Evolutionary conservation across 164 flowering plant genomes (phyloP), one percentile per base, ranked within the genome.

Genomic region (Tetracentron sinense): DNA sequence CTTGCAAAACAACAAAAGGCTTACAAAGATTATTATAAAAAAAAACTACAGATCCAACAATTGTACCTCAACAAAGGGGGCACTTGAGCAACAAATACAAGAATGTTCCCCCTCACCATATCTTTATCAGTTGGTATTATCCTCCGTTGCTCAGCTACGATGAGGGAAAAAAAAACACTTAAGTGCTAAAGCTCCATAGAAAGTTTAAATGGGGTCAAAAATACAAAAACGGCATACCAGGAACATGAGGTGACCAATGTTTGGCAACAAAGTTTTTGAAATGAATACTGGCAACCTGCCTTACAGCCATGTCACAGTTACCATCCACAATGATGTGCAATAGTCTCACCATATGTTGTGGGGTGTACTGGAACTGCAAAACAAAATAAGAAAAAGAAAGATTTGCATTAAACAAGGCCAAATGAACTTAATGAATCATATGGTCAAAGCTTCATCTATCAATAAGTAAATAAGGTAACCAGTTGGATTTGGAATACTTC

Each of bases 231-330:
- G 23, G 22, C 66, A 53, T 77, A 92, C 99, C 90, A 38, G 93
- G 90, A 51, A 86, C 99, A 63, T 64, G 80, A 15, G 97, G 96
- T 0, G 84, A 75, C 99, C 99, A 95, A 54, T 95, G 79, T 74
- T 90, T 95, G 0, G 84, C 98, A 61, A 95, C 81, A 51, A 92
- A 90, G 63, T 95, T 95, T 73, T 92, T 95, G 72, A 95, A 92
- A 67, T 90, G 96, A 68, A 95, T 95, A 68, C 97, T 92, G 7
- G 97, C 99, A 46, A 85, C 89, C 74, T 95, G 99, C 33, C 97
- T 73, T 21, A 95, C 90, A 0, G 81, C 89, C 82, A 84, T 65
- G 60, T 92, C 94, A 31, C 88, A 87, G 51, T 79, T 84, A 12
- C 71, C 83, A 71, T 95, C 99, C 17, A 95, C 97, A 53, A 88